Percentiles rank a stretch among this genome's conserved stretches.
phyloP scores from a whole-genome alignment of 139 green algal species.

The Micromonas pusilla region DNA sequence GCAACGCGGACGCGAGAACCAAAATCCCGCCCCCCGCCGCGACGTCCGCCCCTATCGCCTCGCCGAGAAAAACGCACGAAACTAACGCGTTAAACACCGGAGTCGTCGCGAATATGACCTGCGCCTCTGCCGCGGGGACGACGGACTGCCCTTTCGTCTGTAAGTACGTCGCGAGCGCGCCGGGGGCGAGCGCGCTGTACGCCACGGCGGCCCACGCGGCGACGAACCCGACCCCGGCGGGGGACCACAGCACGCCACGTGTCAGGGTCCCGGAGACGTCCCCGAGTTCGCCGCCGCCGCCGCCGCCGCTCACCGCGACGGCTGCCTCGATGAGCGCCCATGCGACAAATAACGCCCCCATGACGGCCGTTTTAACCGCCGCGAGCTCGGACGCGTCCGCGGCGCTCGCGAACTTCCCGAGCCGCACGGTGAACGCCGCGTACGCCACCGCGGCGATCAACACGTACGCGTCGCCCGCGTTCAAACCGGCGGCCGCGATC shows the following conservation, averaged over 20 bases:
- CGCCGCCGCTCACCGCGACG: not conserved
- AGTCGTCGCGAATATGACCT: constrained; percentile 19
- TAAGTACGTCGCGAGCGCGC: not conserved
- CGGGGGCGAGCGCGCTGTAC: not conserved
- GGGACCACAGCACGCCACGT: not conserved
- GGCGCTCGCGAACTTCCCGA: not conserved
- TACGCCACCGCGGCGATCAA: constrained; percentile 6
- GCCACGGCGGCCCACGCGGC: not conserved
- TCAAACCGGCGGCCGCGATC: not conserved
- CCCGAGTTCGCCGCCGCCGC: not conserved
- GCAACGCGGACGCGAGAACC: not conserved
- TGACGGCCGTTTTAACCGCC: not conserved
- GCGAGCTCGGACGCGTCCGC: not conserved
- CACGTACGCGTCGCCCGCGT: not conserved
- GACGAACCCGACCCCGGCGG: not conserved
- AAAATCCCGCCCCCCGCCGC: not conserved
- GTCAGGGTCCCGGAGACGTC: too few relatives aligned
- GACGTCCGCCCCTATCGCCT: not conserved
- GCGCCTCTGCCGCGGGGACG: constrained; percentile 16
- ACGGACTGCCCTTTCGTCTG: not conserved
- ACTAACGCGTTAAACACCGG: constrained; percentile 16
- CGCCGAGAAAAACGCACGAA: not conserved
- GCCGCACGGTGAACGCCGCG: not conserved
- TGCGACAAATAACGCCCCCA: not conserved
- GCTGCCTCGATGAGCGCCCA: not conserved